These are phyloP conservation scores for Cymbopogon citratus DNA, from an alignment of 176 grass and related monocot species.

Conservation along the genomic window DNA sequence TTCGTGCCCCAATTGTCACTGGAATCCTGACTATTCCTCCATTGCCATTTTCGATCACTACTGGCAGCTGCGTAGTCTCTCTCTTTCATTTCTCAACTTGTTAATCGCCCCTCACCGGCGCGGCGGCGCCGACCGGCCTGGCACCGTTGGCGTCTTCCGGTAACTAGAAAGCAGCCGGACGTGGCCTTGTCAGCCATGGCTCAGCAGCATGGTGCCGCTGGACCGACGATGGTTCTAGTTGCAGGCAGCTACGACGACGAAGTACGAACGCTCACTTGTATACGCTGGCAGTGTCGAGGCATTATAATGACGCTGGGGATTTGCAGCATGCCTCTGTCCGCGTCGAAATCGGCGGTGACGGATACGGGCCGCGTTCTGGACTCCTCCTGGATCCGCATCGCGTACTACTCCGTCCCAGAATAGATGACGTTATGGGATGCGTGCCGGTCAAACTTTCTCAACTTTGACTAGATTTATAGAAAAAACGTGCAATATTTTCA, in stretches of 20 bases:
- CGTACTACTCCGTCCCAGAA: no score
- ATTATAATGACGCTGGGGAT: background rate
- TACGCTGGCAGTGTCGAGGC: no score
- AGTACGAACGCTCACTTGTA: background rate
- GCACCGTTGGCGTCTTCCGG: background rate
- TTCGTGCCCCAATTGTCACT: background rate
- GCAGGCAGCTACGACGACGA: background rate
- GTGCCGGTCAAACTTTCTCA: no score
- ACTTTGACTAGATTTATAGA: no score
- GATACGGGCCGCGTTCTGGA: background rate
- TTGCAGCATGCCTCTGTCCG: background rate
- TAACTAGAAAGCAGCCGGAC: background rate
- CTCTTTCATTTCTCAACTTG: background rate
- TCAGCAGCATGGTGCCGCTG: background rate
- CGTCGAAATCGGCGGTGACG: slow-evolving; percentile 3
- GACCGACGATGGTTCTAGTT: background rate
- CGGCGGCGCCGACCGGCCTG: background rate
- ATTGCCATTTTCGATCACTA: background rate
- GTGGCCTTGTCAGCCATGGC: background rate
- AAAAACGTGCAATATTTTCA: no score
- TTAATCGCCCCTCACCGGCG: background rate
- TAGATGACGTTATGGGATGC: no score
- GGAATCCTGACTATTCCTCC: background rate
- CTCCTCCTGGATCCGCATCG: background rate
- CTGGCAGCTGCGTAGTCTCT: background rate